These are phyloP conservation scores for Blastobotrys americana DNA, from an alignment of 805 yeast genomes.

Conservation along the genomic window DNA sequence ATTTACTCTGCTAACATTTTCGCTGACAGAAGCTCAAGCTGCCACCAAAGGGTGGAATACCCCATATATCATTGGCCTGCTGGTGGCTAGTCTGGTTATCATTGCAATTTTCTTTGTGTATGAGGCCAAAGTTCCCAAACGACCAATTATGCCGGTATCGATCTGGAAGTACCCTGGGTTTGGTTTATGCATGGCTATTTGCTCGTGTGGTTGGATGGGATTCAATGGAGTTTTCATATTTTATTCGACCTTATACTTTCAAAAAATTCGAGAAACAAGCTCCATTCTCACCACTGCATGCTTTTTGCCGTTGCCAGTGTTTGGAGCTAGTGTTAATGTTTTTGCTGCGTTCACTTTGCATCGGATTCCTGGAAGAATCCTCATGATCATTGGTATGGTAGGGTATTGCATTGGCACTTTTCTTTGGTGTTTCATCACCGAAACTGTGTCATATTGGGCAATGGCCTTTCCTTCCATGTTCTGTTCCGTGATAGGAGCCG, in stretches of 20 bases:
- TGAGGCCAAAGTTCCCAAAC: slow-evolving; percentile 34
- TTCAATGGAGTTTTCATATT: slow-evolving; percentile 37
- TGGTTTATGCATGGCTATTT: slow-evolving; percentile 34
- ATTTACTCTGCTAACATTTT: slow-evolving; percentile 37
- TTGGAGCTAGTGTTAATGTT: slow-evolving; percentile 37
- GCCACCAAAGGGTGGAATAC: slow-evolving; percentile 40
- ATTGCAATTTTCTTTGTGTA: slow-evolving; percentile 32
- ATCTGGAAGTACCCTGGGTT: slow-evolving; percentile 37
- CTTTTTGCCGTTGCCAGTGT: slow-evolving; percentile 38
- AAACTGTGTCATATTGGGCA: slow-evolving; percentile 35
- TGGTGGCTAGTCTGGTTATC: slow-evolving; percentile 36
- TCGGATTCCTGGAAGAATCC: slow-evolving; percentile 34
- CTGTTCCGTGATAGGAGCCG: slow-evolving; percentile 40
- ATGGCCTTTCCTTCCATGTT: slow-evolving; percentile 42
- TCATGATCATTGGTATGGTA: slow-evolving; percentile 32
- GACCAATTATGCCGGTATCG: slow-evolving; percentile 44
- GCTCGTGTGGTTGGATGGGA: slow-evolving; percentile 36
- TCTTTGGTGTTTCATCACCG: slow-evolving; percentile 38
- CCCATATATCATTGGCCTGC: slow-evolving; percentile 39
- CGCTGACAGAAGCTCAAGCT: slow-evolving; percentile 39
- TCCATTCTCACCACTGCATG: slow-evolving; percentile 40
- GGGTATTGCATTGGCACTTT: slow-evolving; percentile 34
- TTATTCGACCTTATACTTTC: slow-evolving; percentile 39
- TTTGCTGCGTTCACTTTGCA: slow-evolving; percentile 43
- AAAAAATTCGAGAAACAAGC: slow-evolving; percentile 33